Evolutionary conservation across 1,139 yeast genomes (phyloP), one percentile per base, ranked within the genome.

Genomic region (Torulaspora globosa): DNA sequence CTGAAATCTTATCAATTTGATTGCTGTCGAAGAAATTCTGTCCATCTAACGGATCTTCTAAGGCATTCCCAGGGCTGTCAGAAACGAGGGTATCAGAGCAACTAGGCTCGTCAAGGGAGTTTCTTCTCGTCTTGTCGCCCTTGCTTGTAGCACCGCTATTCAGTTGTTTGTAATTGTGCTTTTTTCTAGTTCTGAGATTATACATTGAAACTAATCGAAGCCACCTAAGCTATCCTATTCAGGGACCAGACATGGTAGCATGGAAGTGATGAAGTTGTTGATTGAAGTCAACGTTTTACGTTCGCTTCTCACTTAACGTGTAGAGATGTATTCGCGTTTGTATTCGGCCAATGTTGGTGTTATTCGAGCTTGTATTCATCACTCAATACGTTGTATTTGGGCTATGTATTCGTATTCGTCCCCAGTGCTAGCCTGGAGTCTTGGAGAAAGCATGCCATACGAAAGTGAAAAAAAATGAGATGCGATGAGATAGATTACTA

Each of bases 401-500:
- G 19, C 19, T 18, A 18, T n/a, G n/a, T n/a, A n/a, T n/a, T n/a
- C n/a, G n/a, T n/a, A n/a, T n/a, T n/a, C n/a, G n/a, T n/a, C n/a
- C n/a, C n/a, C n/a, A n/a, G n/a, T n/a, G n/a, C n/a, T n/a, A n/a
- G n/a, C n/a, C n/a, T n/a, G n/a, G n/a, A n/a, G n/a, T n/a, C n/a
- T 21, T 6, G 2, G 2, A 21, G 23, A 21, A 4, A 39, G 36
- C 42, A 39, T 14, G 14, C n/a, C 18, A 15, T 36, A 39, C 42
- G 42, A 39, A 31, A 39, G 34, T 29, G 26, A 30, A 39, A 36
- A 39, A 36, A 39, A 43, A 36, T 31, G 44, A 32, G 47, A 36
- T 44, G 47, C 39, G 47, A 30, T 43, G 46, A 41, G 35, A 34
- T 34, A 33, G 23, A 27, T 3, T 30, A 19, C 4, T 2, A 14